These are phyloP conservation scores for Asterophora lycoperdoides DNA, from an alignment of 768 basidiomycete species.

Conservation along the genomic window DNA sequence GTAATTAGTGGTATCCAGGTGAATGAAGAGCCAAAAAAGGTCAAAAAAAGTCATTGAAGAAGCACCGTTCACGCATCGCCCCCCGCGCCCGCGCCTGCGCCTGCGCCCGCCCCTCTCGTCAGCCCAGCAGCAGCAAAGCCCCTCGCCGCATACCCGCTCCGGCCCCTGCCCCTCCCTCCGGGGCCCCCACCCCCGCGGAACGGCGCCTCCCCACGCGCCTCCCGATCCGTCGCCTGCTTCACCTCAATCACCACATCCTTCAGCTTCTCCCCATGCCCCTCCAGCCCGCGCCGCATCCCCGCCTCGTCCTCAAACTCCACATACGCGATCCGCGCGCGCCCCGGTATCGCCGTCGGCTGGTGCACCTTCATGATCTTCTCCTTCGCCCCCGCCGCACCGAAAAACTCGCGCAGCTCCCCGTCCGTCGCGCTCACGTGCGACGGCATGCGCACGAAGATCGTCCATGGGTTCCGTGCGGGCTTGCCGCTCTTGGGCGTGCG, in stretches of 20 bases:
- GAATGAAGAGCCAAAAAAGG: no score
- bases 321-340: slow-evolving; percentile 66
- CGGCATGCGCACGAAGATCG: slow-evolving; percentile 73
- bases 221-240: slow-evolving; percentile 63
- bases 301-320: slow-evolving; percentile 90
- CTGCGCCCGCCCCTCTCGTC: slow-evolving; percentile 30
- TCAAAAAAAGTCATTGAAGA: no score
- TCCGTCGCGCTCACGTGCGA: slow-evolving; percentile 47
- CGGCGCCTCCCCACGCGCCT: slow-evolving; percentile 35
- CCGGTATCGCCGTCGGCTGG: slow-evolving; percentile 45
- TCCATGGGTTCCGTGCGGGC: slow-evolving; percentile 73
- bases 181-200: slow-evolving; percentile 49
- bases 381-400: slow-evolving; percentile 62
- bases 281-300: slow-evolving; percentile 74
- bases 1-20: no score
- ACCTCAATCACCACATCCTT: slow-evolving; percentile 64
- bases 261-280: slow-evolving; percentile 74
- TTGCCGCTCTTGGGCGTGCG: slow-evolving; percentile 70
- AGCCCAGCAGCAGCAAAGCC: slow-evolving; percentile 70
- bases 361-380: slow-evolving; percentile 73
- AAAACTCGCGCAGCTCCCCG: slow-evolving; percentile 69
- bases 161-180: slow-evolving; percentile 52
- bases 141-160: slow-evolving; percentile 58
- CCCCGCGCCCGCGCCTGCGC: slow-evolving; percentile 4
- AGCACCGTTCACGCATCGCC: no score